These are phyloP conservation scores for Chaetomium strumarium DNA, from an alignment of 2,329 filamentous ascomycete species.

Conservation along the genomic window DNA sequence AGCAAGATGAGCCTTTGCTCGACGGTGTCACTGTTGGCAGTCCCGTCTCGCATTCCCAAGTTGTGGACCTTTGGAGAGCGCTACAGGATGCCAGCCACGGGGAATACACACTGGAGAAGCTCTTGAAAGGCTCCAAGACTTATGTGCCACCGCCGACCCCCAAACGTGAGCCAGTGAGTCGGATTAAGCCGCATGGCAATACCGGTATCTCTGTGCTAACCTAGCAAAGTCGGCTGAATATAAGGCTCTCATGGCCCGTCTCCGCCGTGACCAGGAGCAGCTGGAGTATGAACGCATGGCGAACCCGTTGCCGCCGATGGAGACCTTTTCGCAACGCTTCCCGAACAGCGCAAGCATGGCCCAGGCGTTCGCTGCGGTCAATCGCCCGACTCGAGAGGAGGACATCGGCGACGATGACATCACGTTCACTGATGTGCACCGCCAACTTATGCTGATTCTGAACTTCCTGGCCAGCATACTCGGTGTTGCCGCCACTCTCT, in stretches of 20 bases:
- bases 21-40: slow-evolving; percentile 49
- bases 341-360: slow-evolving; percentile 41
- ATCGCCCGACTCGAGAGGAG: slow-evolving; percentile 39
- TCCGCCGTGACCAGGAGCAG: slow-evolving; percentile 77
- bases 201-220: slow-evolving; percentile 2
- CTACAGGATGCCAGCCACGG: slow-evolving; percentile 35
- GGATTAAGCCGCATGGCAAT: not conserved
- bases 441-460: slow-evolving; percentile 77
- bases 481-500: slow-evolving; percentile 69
- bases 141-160: slow-evolving; percentile 76
- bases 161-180: slow-evolving; percentile 64
- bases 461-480: slow-evolving; percentile 86
- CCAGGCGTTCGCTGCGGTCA: slow-evolving; percentile 50
- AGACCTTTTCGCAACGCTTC: slow-evolving; percentile 56
- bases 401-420: slow-evolving; percentile 54
- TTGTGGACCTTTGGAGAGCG: slow-evolving; percentile 55
- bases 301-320: slow-evolving; percentile 49
- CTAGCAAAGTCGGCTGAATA: slow-evolving; percentile 65
- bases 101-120: slow-evolving; percentile 54
- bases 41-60: slow-evolving; percentile 65
- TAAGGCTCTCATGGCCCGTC: slow-evolving; percentile 77
- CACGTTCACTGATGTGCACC: slow-evolving; percentile 66
- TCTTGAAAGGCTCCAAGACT: slow-evolving; percentile 66
- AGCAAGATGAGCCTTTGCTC: slow-evolving; percentile 42
- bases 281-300: slow-evolving; percentile 77